Evolutionary conservation across 805 yeast species (phyloP).

Genomic region (Yarrowia porcina): DNA sequence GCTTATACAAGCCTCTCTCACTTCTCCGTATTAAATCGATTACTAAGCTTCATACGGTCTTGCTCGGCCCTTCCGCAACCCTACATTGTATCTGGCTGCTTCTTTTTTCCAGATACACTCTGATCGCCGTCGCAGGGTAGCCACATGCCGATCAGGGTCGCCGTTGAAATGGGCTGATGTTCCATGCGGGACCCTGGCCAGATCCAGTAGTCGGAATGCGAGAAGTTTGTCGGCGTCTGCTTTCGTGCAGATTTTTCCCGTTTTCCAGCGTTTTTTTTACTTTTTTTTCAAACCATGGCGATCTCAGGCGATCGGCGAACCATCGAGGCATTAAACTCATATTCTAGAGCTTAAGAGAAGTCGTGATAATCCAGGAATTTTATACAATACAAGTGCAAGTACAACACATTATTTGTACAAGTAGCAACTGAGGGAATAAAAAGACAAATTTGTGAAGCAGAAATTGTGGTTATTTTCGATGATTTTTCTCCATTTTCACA

Average conservation of each 20-base stretch:
- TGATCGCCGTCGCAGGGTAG: no score
- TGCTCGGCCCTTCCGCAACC: not conserved
- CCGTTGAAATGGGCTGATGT: slow-evolving; percentile 8
- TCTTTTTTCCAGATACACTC: no score
- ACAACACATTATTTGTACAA: no score
- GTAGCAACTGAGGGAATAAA: not conserved
- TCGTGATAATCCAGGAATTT: not conserved
- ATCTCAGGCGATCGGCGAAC: not conserved
- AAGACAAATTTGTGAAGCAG: no score
- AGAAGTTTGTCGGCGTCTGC: not conserved
- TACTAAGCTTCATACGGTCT: no score
- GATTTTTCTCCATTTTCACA: no score
- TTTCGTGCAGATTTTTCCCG: not conserved
- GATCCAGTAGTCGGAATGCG: not conserved
- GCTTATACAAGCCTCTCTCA: no score
- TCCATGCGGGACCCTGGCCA: not conserved
- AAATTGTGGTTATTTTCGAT: no score
- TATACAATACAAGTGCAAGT: no score
- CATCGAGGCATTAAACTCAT: not conserved
- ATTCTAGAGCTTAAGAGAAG: not conserved
- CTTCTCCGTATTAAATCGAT: no score
- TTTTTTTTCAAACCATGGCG: not conserved
- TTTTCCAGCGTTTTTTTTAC: no score
- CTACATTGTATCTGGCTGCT: not conserved
- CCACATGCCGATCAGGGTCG: slow-evolving; percentile 10